Evolutionary conservation across 768 basidiomycete species (phyloP), one percentile per base, ranked within the genome.

Genomic region (Hortiboletus flavorubellus): DNA sequence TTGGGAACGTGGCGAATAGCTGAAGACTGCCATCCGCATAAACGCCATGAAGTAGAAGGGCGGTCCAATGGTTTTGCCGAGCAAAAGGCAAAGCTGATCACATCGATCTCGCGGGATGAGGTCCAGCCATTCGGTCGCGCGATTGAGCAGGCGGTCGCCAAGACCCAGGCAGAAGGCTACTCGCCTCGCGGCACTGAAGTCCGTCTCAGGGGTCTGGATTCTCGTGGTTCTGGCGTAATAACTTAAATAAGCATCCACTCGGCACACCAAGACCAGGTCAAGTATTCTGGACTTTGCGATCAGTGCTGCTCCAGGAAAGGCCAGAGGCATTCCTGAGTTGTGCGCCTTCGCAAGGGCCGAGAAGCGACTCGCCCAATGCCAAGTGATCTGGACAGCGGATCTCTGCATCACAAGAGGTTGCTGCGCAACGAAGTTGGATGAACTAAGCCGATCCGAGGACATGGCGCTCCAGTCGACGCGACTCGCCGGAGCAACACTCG

Each of bases 31-130:
- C 26, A 46, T 29, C 67, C 67, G 69, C 67, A 63, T 37, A 69
- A 69, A 63, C 60, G 16, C 69, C 69, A 60, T 58, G 23, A 21
- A 41, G 33, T 51, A 43, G 30, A 53, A 5, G 23, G 26, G 26
- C 5, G 5, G 26, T 4, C 26, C 2, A 26, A 3, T 5, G 26
- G 26, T 26, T 26, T 26, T 26, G 26, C 26, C 26, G 26, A 26
- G 26, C 4, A 26, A 26, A 26, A 26, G 26, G 26, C 26, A 26
- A 26, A 26, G 26, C 26, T 26, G 26, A 26, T 26, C 26, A 26
- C 3, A 4, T 26, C 26, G 26, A 26, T 26, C 26, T 26, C 26
- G 26, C 26, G 26, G 26, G 26, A 26, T 26, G 26, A 26, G 26
- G 26, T 26, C 26, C 26, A 5, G 4, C 26, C 26, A 26, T 26